Evolutionary conservation across 768 basidiomycete genomes (phyloP), one percentile per base, ranked within the genome.

Genomic region (Boletus barrowsii): DNA sequence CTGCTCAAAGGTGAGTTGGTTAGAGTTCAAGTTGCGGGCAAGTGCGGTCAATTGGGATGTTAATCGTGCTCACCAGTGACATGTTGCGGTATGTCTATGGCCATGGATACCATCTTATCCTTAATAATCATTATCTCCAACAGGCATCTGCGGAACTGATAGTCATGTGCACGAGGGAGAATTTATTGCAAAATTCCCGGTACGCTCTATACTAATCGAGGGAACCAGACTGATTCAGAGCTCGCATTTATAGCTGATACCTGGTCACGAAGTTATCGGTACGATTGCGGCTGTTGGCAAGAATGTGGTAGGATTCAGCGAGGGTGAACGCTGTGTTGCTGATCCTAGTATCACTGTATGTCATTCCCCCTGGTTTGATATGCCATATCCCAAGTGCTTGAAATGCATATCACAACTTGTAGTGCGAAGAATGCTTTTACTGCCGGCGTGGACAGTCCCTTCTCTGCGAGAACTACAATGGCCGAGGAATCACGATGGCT

Each of bases 401-500:
- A 18, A 30, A 10, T 11, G 4, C 15, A 15, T 26, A 18, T 40
- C 35, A 7, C 5, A 11, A 39, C 29, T 14, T 45, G 30, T 20
- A 90, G 87, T 93, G 91, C 73, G 86, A 84, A 17, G 78, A 74
- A 56, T 93, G 92, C 71, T 90, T 91, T 74, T 91, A 83, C 73
- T 93, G 92, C 69, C 83, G 90, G 45, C 81, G 88, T 39, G 90
- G 90, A 17, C 74, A 88, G 63, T 78, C 82, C 14, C 75, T 93
- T 9, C 76, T 90, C 49, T 94, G 92, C 73, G 90, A 93, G 70
- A 79, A 91, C 73, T 92, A 90, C 70, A 75, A 83, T 53, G 79
- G 86, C 6, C 80, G 84, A 40, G 91, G 90, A 51, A 85, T 92
- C 32, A 87, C 83, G 30, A 77, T 80, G 57, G 83, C 87, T 53